Evolutionary conservation across 192 early-diverging fungal species (phyloP).

Genomic region (Irineochytrium annulatum): DNA sequence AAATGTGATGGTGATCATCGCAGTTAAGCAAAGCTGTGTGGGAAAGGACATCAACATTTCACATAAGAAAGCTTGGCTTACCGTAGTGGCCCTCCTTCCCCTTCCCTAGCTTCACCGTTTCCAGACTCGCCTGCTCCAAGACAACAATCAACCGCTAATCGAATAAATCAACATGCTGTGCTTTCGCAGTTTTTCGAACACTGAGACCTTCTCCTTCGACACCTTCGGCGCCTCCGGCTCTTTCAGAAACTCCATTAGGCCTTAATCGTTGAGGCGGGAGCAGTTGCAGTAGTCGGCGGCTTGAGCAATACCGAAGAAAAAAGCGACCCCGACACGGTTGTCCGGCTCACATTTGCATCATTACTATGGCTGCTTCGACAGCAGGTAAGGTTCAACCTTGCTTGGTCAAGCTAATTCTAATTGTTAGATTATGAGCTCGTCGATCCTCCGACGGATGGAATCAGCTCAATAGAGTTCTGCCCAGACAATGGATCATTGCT

Average conservation of each 20-base stretch:
- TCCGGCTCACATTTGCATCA: background rate
- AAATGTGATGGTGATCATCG: slow-evolving; percentile 87
- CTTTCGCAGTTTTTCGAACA: no score
- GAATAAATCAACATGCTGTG: no score
- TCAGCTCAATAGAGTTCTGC: slow-evolving; percentile 71
- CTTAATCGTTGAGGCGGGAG: no score
- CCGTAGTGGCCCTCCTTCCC: slow-evolving; percentile 19
- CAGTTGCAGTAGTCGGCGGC: background rate
- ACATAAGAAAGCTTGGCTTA: background rate
- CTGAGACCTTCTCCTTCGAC: slow-evolving; percentile 62
- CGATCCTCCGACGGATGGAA: slow-evolving; percentile 73
- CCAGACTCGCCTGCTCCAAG: slow-evolving; percentile 82
- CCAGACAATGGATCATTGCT: slow-evolving; percentile 62
- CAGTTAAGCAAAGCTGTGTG: slow-evolving; percentile 90
- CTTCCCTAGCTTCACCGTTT: slow-evolving; percentile 82
- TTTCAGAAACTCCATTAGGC: slow-evolving; percentile 21
- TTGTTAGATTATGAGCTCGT: background rate
- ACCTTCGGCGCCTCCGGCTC: slow-evolving; percentile 67
- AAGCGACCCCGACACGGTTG: background rate
- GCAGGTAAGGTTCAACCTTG: background rate
- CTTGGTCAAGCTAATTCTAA: background rate
- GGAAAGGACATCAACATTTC: background rate
- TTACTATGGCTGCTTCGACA: background rate
- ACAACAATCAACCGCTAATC: slow-evolving; percentile 84
- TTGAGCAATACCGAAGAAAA: background rate